Evolutionary conservation across 495 filamentous ascomycete species (phyloP).

Genomic region (Neurospora sp.): DNA sequence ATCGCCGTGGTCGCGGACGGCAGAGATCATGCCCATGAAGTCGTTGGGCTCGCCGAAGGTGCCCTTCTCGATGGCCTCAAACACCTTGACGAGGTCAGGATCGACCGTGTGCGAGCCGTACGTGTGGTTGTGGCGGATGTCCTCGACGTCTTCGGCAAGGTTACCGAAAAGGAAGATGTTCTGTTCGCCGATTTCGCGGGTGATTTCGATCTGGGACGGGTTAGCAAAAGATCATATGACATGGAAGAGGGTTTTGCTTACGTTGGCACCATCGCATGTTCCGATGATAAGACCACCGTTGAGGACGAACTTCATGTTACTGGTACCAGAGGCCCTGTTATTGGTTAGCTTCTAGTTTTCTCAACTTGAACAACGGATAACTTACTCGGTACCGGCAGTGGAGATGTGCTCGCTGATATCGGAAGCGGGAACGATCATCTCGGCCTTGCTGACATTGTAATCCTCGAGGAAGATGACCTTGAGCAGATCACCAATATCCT

Average conservation of each 20-base stretch:
- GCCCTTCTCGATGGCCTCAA: conserved; percentile 64
- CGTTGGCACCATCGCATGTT: conserved; percentile 95
- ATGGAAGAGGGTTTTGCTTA: conserved; percentile 33
- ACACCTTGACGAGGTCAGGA: conserved; percentile 63
- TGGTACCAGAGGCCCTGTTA: conserved; percentile 42
- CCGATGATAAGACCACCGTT: conserved; percentile 96
- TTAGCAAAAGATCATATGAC: background rate
- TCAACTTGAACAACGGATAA: conserved; percentile 29
- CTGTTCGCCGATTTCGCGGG: conserved; percentile 85
- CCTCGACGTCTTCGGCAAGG: conserved; percentile 92
- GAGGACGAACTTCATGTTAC: conserved; percentile 98
- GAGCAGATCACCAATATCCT: conserved; percentile 82
- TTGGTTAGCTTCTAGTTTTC: conserved; percentile 23
- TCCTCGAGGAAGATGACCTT: conserved; percentile 97
- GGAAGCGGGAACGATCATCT: conserved; percentile 88
- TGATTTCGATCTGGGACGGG: conserved; percentile 77
- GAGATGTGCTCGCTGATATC: conserved; percentile 99
- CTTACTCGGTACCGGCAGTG: conserved; percentile 82
- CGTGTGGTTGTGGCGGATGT: conserved; percentile 81
- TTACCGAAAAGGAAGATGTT: conserved; percentile 99
- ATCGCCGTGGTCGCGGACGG: conserved; percentile 85
- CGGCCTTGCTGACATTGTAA: conserved; percentile 98
- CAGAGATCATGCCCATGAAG: conserved; percentile 71
- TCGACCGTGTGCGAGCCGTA: conserved; percentile 74
- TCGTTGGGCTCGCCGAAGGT: conserved; percentile 65